Conservation (phyloP, 345 rosid genomes). For the Salix brachista region DNA sequence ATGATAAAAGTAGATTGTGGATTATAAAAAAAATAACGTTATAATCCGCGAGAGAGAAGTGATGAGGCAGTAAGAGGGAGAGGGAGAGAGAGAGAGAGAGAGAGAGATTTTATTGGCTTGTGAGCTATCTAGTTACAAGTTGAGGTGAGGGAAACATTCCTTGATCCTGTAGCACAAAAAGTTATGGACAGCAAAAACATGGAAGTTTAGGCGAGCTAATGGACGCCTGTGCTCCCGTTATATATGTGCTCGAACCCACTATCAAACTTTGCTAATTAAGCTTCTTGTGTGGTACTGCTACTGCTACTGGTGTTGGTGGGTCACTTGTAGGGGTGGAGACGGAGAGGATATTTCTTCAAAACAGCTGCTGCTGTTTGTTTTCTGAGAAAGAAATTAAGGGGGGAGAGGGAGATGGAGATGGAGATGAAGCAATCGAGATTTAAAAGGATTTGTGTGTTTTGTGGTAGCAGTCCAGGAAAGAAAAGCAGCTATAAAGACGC, state of each 20-base stretch:
- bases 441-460: slow-evolving; percentile 30
- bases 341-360: not conserved
- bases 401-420: not conserved
- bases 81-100: no score
- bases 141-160: no score
- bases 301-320: not conserved
- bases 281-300: not conserved
- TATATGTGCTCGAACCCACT: slow-evolving; percentile 21
- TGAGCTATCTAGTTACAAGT: no score
- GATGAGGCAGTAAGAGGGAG: no score
- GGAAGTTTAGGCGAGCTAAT: slow-evolving; percentile 15
- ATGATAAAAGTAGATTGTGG: no score
- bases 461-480: slow-evolving; percentile 34
- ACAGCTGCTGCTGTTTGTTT: not conserved
- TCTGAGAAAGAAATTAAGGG: not conserved
- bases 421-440: slow-evolving; percentile 24
- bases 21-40: no score
- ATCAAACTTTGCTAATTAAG: not conserved
- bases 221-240: slow-evolving; percentile 21
- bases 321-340: not conserved
- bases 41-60: no score
- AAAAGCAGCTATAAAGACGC: slow-evolving; percentile 31
- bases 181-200: not conserved
- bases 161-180: no score
- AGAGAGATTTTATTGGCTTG: no score